Conservation (phyloP, 1,284 basidiomycete species). For the Rhizopogon parksii region DNA sequence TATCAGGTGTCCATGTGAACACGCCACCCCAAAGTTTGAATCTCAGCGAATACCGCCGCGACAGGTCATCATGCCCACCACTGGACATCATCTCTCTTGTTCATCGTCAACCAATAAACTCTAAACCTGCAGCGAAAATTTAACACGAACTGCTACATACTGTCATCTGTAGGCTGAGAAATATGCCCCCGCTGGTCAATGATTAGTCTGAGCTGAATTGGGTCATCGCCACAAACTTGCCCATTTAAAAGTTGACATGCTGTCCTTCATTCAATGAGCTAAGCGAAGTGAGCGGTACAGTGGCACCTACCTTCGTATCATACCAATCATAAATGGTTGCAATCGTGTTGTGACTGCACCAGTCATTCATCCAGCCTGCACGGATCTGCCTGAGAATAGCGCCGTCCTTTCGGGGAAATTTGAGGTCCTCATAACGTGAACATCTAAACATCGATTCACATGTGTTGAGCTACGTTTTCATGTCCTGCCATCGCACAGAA, state of each 20-base stretch:
- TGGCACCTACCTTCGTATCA: not conserved
- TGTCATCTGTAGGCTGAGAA: not conserved
- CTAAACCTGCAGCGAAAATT: not conserved
- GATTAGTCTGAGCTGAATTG: not conserved
- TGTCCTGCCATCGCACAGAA: conserved; percentile 1
- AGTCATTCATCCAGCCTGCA: not conserved
- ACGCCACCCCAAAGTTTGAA: not conserved
- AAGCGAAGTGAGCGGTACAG: not conserved
- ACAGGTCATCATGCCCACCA: not conserved
- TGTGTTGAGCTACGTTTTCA: not conserved
- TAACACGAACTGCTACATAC: not conserved
- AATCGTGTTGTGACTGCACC: not conserved
- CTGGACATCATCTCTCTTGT: not conserved
- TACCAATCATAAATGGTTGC: too few relatives aligned
- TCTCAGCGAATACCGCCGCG: conserved; percentile 1
- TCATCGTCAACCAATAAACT: not conserved
- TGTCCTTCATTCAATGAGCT: too few relatives aligned
- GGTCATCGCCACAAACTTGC: not conserved
- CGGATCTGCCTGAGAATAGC: not conserved
- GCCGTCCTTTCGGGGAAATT: not conserved
- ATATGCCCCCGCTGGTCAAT: too few relatives aligned
- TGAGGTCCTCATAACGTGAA: not conserved
- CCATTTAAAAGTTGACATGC: not conserved
- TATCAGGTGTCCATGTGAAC: conserved; percentile 1
- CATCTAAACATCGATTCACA: not conserved